Base-by-base conservation (phyloP, 129 eudicot genomes). In the Pulicaria dysenterica region DNA sequence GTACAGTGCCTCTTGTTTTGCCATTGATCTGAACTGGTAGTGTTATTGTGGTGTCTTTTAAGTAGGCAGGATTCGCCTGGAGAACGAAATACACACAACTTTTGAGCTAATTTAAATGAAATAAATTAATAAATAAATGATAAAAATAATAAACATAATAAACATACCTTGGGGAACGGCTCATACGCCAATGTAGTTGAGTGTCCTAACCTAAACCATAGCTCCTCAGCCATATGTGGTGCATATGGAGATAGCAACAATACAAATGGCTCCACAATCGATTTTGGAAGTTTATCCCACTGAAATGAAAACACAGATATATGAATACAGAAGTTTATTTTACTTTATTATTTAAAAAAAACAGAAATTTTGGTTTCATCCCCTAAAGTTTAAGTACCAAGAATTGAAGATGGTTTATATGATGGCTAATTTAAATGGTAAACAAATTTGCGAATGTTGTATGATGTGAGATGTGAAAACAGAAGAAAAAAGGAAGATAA, bases 141-240 rank as follows among this genome's bases (percentile, higher is more conserved):
- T 19, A 14, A 69, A 6, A 42, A 57, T 0, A 8, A 58, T 12
- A 65, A 3, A 12, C n/a, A 47, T 19, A 2, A 38, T 2, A 78
- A 46, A 51, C 19, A 44, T 81, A 94, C 99, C 97, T 94, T 84
- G 1, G 99, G 99, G 60, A 90, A 90, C 68, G 96, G 85, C 77
- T 85, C 97, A 31, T 84, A 83, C 31, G 89, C 89, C 82, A 94
- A 73, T 61, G 99, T 80, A 53, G 64, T 66, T 17, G 87, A 31
- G 85, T 94, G 95, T 58, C 99, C 99, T 48, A 94, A 83, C 19
- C 97, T 92, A 75, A 79, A 84, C 99, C 99, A 94, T 17, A 94
- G 91, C 85, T 94, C 99, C 76, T 94, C 99, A 0, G 99, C 90
- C 88, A 94, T 81, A 84, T 94, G 99, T 34, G 99, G 99, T 58